A percentile compares a stretch with the other conserved stretches of the same genome.
Conservation (phyloP, 2,329 filamentous ascomycete species). For the Fusarium irregulare region DNA sequence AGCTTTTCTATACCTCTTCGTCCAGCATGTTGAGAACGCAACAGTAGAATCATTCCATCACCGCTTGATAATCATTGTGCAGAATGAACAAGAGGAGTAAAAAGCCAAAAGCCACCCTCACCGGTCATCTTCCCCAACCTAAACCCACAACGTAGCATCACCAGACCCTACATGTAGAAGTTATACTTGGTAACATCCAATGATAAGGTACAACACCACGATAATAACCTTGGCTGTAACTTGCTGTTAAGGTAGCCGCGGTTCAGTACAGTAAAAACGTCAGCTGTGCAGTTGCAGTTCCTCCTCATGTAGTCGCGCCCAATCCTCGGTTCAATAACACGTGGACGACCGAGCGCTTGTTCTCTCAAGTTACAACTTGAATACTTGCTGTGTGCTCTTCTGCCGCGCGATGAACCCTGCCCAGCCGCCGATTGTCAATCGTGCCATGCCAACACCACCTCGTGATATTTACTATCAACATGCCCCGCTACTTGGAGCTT, state of each 20-base stretch:
- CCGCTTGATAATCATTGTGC: constrained; percentile 13
- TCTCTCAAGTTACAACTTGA: constrained; percentile 26
- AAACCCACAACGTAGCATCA: constrained; percentile 21
- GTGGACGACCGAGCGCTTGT: constrained; percentile 43
- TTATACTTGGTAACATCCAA: constrained; percentile 5
- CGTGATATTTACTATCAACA: constrained; percentile 40
- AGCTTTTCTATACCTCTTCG: constrained; percentile 3
- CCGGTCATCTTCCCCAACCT: background rate
- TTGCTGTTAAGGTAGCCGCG: constrained; percentile 15
- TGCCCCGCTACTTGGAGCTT: constrained; percentile 29
- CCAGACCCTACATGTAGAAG: background rate
- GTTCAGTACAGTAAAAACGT: constrained; percentile 9
- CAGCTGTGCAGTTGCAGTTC: constrained; percentile 12
- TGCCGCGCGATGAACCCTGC: constrained; percentile 25
- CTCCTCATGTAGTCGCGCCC: constrained; percentile 44
- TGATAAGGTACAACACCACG: constrained; percentile 23
- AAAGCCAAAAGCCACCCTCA: constrained; percentile 21
- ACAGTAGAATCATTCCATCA: constrained; percentile 25
- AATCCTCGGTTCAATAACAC: constrained; percentile 47
- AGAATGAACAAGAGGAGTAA: background rate
- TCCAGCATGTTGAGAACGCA: constrained; percentile 19
- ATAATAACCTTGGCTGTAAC: constrained; percentile 16
- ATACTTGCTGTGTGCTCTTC: background rate
- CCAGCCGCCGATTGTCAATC: constrained; percentile 34
- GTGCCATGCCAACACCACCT: constrained; percentile 29